phyloP scores from a whole-genome alignment of 2,329 filamentous ascomycete genomes.

The Ophiostoma perfectum region DNA sequence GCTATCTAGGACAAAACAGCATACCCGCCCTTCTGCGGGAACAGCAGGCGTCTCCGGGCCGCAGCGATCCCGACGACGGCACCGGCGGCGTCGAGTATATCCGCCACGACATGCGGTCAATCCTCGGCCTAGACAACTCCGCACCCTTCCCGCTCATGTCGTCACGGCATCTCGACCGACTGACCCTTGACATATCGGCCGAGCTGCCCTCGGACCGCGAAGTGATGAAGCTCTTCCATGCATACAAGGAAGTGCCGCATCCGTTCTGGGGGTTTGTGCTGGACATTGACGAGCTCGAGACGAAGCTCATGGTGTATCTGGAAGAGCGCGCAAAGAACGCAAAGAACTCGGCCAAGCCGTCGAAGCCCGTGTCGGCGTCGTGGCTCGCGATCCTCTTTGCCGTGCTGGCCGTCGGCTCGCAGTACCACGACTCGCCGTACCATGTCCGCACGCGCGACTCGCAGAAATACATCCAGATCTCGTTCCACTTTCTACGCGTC shows the following conservation, averaged over 20 bases:
- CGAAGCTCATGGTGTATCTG: conserved; percentile 59
- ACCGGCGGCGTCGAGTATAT: conserved; percentile 45
- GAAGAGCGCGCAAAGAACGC: conserved; percentile 57
- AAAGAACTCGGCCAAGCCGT: conserved; percentile 31
- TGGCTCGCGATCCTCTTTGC: conserved; percentile 63
- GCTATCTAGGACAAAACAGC: conserved; percentile 62
- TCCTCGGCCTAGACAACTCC: conserved; percentile 60
- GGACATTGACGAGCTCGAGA: conserved; percentile 61
- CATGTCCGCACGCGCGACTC: conserved; percentile 55
- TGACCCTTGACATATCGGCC: conserved; percentile 55
- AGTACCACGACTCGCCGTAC: conserved; percentile 61
- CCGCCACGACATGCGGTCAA: conserved; percentile 60
- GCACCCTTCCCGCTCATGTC: conserved; percentile 65
- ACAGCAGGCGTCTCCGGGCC: conserved; percentile 44
- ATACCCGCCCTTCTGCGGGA: conserved; percentile 61
- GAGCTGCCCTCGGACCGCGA: conserved; percentile 61
- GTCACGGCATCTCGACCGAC: conserved; percentile 52
- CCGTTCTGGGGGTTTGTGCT: conserved; percentile 64
- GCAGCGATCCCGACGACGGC: background rate
- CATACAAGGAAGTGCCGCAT: conserved; percentile 62
- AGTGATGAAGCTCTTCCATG: conserved; percentile 62
- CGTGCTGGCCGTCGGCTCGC: conserved; percentile 59
- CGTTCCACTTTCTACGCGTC: conserved; percentile 59
- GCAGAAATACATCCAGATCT: conserved; percentile 58
- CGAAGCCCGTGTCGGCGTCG: conserved; percentile 51